These are phyloP conservation scores for Rhodamnia argentea DNA, from an alignment of 345 rosid genomes.

Conservation along the genomic window DNA sequence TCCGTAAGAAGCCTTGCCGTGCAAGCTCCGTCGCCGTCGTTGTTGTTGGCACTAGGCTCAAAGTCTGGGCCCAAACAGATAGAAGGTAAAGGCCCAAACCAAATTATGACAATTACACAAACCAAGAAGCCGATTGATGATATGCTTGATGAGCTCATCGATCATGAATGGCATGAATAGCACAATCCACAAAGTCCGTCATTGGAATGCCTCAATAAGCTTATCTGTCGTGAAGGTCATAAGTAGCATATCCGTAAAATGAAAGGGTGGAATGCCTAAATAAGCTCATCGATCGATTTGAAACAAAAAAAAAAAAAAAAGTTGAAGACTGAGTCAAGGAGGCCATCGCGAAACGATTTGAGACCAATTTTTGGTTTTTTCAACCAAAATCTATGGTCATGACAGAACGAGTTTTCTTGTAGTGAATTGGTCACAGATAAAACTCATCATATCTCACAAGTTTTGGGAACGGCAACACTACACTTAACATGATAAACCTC, in stretches of 20 bases:
- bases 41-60: not conserved
- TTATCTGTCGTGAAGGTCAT: not conserved
- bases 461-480: not conserved
- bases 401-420: not conserved
- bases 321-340: too few species aligned
- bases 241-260: not conserved
- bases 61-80: not conserved
- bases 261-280: not conserved
- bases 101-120: not conserved
- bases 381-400: not conserved
- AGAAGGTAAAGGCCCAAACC: not conserved
- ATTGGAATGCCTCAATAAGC: not conserved
- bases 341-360: not conserved
- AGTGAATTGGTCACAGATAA: not conserved
- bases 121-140: not conserved
- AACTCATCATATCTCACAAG: not conserved
- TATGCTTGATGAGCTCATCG: not conserved
- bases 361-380: not conserved
- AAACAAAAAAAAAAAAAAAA: too few species aligned
- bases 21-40: not conserved
- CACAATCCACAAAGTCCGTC: not conserved
- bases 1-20: not conserved
- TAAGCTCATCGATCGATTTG: not conserved
- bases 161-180: not conserved
- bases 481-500: not conserved